A percentile compares a stretch with the other conserved stretches of the same genome.
Evolutionary conservation across 2,329 filamentous ascomycete genomes (phyloP).

Genomic region (Dactylellina parvicollis): DNA sequence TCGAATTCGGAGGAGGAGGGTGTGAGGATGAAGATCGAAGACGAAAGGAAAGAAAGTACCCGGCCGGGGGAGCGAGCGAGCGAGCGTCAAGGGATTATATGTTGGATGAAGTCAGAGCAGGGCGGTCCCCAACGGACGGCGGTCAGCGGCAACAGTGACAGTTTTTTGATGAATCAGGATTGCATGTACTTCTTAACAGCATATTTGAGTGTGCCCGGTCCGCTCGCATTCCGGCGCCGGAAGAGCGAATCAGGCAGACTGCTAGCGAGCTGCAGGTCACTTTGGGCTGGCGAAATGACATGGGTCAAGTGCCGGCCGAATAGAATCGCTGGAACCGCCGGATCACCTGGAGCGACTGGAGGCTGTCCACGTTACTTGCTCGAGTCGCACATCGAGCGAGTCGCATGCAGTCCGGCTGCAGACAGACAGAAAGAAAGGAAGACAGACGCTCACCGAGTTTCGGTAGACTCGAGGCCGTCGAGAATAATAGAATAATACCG

Average conservation of each 20-base stretch:
- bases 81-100: no score
- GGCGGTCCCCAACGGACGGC: no score
- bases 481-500: no score
- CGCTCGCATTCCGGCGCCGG: constrained; percentile 49
- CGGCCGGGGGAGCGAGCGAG: no score
- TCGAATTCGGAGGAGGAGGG: constrained; percentile 11
- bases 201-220: constrained; percentile 1
- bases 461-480: no score
- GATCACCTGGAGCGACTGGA: no score
- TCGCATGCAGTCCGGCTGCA: background rate
- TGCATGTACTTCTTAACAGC: no score
- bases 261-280: background rate
- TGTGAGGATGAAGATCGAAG: constrained; percentile 12
- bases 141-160: constrained; percentile 37
- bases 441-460: no score
- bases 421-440: background rate
- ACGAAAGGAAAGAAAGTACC: background rate
- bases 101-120: no score
- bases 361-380: background rate
- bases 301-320: constrained; percentile 15
- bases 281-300: no score
- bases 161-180: constrained; percentile 7
- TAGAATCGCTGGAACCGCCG: no score
- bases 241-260: constrained; percentile 39
- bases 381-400: no score